Conservation (phyloP, 345 rosid species). For the Acer negundo region DNA sequence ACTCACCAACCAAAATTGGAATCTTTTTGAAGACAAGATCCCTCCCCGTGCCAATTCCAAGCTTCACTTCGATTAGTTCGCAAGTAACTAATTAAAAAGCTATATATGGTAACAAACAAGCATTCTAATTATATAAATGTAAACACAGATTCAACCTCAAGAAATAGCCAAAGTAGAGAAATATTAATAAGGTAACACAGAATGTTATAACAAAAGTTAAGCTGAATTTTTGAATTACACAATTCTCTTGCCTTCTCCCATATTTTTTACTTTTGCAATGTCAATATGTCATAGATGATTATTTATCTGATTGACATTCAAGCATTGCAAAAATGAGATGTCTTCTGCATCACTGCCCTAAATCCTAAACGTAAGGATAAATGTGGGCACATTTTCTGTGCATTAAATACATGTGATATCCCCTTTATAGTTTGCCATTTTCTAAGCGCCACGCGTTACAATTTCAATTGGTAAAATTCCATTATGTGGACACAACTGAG, state of each 20-base stretch:
- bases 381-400: not conserved
- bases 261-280: too few relatives aligned
- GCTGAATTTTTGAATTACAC: too few relatives aligned
- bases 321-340: not conserved
- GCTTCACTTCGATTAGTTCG: constrained; percentile 33
- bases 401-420: not conserved
- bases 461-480: not conserved
- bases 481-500: not conserved
- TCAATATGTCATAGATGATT: not conserved
- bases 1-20: constrained; percentile 21
- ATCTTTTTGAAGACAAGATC: constrained; percentile 36
- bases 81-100: not conserved
- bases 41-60: constrained; percentile 44
- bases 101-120: not conserved
- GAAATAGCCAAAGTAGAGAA: not conserved
- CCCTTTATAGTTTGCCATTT: not conserved
- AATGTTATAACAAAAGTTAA: not conserved
- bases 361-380: not conserved
- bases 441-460: not conserved
- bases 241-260: not conserved
- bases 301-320: not conserved
- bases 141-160: constrained; percentile 2
- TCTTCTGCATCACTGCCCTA: not conserved
- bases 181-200: not conserved
- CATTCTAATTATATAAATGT: not conserved